Evolutionary conservation across 2,329 filamentous ascomycete species (phyloP).

Genomic region (Daldinia sp.): DNA sequence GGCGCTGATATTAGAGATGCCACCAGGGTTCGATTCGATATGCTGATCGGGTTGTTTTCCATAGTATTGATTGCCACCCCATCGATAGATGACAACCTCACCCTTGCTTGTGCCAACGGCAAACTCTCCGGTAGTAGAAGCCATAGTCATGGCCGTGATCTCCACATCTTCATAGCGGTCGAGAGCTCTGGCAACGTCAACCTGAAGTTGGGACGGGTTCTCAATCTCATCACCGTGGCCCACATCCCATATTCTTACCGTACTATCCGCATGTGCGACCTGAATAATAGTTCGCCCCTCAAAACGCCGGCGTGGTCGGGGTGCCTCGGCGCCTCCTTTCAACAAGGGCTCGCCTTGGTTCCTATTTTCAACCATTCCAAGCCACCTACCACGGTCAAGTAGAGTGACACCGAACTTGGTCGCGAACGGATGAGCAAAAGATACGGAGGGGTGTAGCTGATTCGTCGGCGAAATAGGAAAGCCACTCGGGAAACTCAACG

Average conservation of each 20-base stretch:
- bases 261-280: constrained; percentile 89
- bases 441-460: constrained; percentile 86
- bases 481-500: constrained; percentile 90
- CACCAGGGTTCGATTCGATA: constrained; percentile 68
- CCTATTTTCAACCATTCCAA: constrained; percentile 87
- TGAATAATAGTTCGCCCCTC: constrained; percentile 86
- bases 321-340: constrained; percentile 78
- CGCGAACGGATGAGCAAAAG: constrained; percentile 90
- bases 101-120: constrained; percentile 82
- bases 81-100: constrained; percentile 87
- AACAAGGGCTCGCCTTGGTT: constrained; percentile 80
- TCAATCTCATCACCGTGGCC: constrained; percentile 94
- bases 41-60: constrained; percentile 68
- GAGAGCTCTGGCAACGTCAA: constrained; percentile 84
- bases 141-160: constrained; percentile 81
- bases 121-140: constrained; percentile 82
- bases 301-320: constrained; percentile 75
- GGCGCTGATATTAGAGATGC: constrained; percentile 76
- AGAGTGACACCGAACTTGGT: constrained; percentile 75
- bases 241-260: constrained; percentile 90
- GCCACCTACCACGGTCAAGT: constrained; percentile 82
- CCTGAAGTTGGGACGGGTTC: constrained; percentile 80
- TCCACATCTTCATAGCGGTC: constrained; percentile 80
- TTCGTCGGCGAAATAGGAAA: constrained; percentile 92
- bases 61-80: constrained; percentile 80